phyloP scores from a whole-genome alignment of 2,329 filamentous ascomycete genomes.

The Blastomyces silverae region DNA sequence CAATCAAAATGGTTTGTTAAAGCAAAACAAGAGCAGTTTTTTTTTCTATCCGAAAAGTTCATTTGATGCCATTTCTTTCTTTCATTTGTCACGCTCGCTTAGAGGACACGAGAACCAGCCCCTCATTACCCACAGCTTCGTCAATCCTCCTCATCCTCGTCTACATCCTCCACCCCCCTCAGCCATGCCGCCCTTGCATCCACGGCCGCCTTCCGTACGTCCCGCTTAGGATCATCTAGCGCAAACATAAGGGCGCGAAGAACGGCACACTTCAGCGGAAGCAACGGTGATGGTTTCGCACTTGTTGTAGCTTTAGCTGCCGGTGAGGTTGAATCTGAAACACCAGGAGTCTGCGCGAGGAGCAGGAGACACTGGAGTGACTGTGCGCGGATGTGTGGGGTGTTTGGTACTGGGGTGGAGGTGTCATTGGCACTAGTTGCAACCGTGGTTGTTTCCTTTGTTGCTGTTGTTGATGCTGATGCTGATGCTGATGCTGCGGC shows the following conservation, averaged over 20 bases:
- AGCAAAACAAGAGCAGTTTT: neutral
- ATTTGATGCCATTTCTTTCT: neutral
- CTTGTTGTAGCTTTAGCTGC: slow-evolving; percentile 22
- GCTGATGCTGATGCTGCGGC: too few species aligned
- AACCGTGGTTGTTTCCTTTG: slow-evolving; percentile 18
- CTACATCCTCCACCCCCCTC: slow-evolving; percentile 51
- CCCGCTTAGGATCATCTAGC: slow-evolving; percentile 57
- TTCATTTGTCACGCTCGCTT: neutral
- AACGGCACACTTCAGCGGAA: slow-evolving; percentile 53
- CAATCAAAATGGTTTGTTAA: neutral
- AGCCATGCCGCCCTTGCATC: slow-evolving; percentile 56
- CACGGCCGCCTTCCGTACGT: slow-evolving; percentile 57
- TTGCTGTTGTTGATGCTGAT: slow-evolving; percentile 15
- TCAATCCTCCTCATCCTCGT: slow-evolving; percentile 48
- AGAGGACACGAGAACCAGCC: neutral
- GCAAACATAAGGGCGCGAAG: slow-evolving; percentile 49
- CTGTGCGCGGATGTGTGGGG: slow-evolving; percentile 31
- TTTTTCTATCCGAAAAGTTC: neutral
- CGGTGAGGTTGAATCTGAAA: slow-evolving; percentile 19
- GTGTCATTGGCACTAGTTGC: neutral
- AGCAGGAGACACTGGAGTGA: slow-evolving; percentile 36
- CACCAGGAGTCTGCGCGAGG: slow-evolving; percentile 30
- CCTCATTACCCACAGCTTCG: neutral
- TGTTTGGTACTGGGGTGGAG: slow-evolving; percentile 18
- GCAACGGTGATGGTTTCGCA: slow-evolving; percentile 40